These are phyloP conservation scores for Globisporangium barbulae DNA, from an alignment of 352 stramenopile genomes.

Conservation along the genomic window DNA sequence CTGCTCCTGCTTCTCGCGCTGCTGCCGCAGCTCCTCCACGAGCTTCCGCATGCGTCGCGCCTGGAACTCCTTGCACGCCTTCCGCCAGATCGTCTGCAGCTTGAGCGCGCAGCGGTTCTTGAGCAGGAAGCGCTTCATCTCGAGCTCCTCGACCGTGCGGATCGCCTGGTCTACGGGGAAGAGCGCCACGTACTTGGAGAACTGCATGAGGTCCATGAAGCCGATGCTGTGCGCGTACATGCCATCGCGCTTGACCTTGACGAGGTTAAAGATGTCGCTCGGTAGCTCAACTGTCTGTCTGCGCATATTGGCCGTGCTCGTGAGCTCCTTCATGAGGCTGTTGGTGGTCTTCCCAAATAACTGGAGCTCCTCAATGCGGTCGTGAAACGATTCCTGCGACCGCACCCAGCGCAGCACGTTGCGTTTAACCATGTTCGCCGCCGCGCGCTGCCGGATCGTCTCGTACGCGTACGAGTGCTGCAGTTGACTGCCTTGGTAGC, in stretches of 20 bases:
- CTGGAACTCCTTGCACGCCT: conserved; percentile 36
- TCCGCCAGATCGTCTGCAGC: conserved; percentile 59
- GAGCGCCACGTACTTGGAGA: conserved; percentile 63
- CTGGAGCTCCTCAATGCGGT: conserved; percentile 58
- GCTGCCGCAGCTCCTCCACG: conserved; percentile 39
- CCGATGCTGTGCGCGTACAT: conserved; percentile 33
- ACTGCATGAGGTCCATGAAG: conserved; percentile 59
- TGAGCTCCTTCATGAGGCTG: conserved; percentile 46
- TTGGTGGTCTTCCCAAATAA: conserved; percentile 59
- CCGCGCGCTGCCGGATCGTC: conserved; percentile 49
- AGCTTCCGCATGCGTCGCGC: conserved; percentile 37
- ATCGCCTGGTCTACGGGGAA: conserved; percentile 67
- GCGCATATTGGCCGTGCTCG: conserved; percentile 12
- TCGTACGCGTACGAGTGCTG: conserved; percentile 56
- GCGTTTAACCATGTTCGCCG: conserved; percentile 58
- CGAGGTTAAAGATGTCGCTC: conserved; percentile 41
- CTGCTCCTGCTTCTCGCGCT: conserved; percentile 41
- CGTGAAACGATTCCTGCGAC: conserved; percentile 42
- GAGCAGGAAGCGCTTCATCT: conserved; percentile 46
- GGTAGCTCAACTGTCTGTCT: neutral
- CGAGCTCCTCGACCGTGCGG: conserved; percentile 49
- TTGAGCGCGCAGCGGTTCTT: conserved; percentile 50
- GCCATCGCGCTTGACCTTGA: conserved; percentile 24
- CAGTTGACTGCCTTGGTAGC: conserved; percentile 14
- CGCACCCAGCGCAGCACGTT: conserved; percentile 51